A percentile compares a stretch with the other conserved stretches of the same genome.
Evolutionary conservation across 345 rosid genomes (phyloP).

Genomic region (Eucalyptus curtisii): DNA sequence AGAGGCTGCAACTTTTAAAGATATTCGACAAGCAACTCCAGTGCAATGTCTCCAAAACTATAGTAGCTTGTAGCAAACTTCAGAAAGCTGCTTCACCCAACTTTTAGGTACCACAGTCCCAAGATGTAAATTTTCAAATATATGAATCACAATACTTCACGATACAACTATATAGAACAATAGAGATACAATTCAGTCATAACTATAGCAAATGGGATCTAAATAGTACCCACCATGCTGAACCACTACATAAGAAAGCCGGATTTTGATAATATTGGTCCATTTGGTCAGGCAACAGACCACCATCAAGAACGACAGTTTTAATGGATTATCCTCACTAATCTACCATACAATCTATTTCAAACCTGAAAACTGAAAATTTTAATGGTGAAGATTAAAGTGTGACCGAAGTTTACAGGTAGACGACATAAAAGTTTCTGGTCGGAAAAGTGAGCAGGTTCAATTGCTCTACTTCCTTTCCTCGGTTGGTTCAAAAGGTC

Average conservation of each 20-base stretch:
- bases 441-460: no score
- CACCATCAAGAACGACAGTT: neutral
- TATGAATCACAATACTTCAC: neutral
- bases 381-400: no score
- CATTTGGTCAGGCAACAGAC: neutral
- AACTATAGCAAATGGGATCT: neutral
- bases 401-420: no score
- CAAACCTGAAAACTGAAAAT: no score
- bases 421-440: no score
- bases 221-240: neutral
- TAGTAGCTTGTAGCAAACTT: neutral
- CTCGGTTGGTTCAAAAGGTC: no score
- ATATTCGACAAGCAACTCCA: no score
- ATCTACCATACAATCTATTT: no score
- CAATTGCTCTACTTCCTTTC: no score
- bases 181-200: neutral
- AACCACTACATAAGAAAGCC: neutral
- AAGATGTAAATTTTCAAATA: neutral
- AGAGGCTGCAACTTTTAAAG: no score
- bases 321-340: no score
- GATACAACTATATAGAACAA: neutral
- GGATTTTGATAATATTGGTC: neutral
- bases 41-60: no score
- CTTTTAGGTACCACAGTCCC: neutral
- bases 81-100: neutral